A percentile compares a stretch with the other conserved stretches of the same genome.
Conservation (phyloP, 192 early-diverging fungal genomes). For the Spizellomyces sp. region DNA sequence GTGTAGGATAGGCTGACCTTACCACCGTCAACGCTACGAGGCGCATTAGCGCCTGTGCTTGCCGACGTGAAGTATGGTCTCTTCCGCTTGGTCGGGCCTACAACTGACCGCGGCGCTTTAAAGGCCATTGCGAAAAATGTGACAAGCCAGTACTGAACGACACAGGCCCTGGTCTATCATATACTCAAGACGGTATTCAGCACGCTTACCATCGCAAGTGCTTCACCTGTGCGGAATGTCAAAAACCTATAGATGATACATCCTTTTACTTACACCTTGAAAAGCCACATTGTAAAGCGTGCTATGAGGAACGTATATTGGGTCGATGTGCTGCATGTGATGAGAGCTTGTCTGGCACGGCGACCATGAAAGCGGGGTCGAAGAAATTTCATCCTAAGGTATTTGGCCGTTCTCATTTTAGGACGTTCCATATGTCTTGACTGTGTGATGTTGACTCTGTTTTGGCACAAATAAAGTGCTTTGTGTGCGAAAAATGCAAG, state of each 20-base stretch:
- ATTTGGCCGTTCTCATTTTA: not conserved
- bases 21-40: too few relatives aligned
- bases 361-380: slow-evolving; percentile 24
- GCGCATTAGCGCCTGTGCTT: not conserved
- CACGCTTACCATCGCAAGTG: slow-evolving; percentile 27
- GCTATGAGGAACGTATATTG: slow-evolving; percentile 22
- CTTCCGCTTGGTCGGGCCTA: too few relatives aligned
- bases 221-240: slow-evolving; percentile 24
- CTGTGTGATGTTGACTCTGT: not conserved
- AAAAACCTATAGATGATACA: slow-evolving; percentile 12
- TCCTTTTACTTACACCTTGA: slow-evolving; percentile 30
- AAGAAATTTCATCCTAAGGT: slow-evolving; percentile 29
- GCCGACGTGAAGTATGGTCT: too few relatives aligned
- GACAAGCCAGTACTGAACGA: slow-evolving; percentile 24
- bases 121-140: slow-evolving; percentile 31
- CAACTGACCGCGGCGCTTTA: not conserved
- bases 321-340: slow-evolving; percentile 23
- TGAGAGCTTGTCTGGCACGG: slow-evolving; percentile 6
- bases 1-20: not conserved
- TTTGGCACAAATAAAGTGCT: slow-evolving; percentile 26
- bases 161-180: slow-evolving; percentile 31
- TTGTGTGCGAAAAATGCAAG: slow-evolving; percentile 26
- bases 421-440: not conserved
- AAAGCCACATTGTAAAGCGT: slow-evolving; percentile 14
- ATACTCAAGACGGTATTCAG: slow-evolving; percentile 24